Conservation (phyloP, 768 basidiomycete species). For the Lactarius quietus region DNA sequence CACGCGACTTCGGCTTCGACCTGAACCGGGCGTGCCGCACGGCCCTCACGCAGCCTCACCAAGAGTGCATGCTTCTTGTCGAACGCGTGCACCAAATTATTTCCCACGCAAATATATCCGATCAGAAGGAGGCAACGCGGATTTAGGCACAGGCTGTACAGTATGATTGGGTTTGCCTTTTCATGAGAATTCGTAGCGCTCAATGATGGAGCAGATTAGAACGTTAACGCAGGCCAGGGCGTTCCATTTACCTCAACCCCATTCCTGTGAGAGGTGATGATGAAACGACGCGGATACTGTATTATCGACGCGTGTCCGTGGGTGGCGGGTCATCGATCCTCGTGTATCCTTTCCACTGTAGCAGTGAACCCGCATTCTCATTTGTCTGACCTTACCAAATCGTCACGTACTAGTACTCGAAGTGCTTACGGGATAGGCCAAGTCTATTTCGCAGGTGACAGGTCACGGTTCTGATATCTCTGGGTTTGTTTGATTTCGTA, state of each 20-base stretch:
- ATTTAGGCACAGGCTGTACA: background rate
- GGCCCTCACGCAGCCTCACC: background rate
- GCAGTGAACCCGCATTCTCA: background rate
- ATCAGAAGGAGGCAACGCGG: background rate
- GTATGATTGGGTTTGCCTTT: background rate
- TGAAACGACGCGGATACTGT: too few relatives aligned
- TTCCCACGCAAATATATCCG: background rate
- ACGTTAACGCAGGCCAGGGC: background rate
- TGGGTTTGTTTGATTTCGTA: background rate
- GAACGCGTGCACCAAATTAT: background rate
- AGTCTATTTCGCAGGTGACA: background rate
- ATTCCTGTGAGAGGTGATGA: background rate
- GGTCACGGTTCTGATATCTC: background rate
- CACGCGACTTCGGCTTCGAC: too few relatives aligned
- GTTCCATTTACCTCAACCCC: background rate
- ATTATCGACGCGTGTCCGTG: background rate
- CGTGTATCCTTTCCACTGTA: background rate
- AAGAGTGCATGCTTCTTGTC: background rate
- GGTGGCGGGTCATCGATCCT: background rate
- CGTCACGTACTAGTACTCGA: background rate
- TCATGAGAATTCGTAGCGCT: background rate
- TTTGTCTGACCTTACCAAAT: background rate
- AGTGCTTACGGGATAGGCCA: background rate
- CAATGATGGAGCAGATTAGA: background rate
- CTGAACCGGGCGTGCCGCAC: too few relatives aligned